These are phyloP conservation scores for Epichloe coenophiala DNA, from an alignment of 2,329 filamentous ascomycete genomes.

Conservation along the genomic window DNA sequence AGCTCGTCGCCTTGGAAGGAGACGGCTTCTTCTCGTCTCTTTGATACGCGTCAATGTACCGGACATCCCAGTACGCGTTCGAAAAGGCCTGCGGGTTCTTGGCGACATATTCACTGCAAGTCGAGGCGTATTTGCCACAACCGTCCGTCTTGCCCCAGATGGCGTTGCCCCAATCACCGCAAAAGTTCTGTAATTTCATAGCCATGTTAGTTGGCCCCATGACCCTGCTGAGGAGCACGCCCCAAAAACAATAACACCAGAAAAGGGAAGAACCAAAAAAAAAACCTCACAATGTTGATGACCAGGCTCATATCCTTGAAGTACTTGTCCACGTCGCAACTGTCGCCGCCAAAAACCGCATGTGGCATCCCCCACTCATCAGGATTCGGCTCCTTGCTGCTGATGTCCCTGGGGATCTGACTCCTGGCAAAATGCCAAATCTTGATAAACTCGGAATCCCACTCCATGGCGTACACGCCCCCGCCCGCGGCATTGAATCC, in stretches of 20 bases:
- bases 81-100: slow-evolving; percentile 29
- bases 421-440: slow-evolving; percentile 66
- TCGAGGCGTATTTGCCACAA: slow-evolving; percentile 27
- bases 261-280: not conserved
- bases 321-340: slow-evolving; percentile 51
- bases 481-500: slow-evolving; percentile 53
- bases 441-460: slow-evolving; percentile 53
- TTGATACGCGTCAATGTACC: slow-evolving; percentile 36
- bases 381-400: slow-evolving; percentile 45
- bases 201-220: not conserved
- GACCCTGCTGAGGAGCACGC: not conserved
- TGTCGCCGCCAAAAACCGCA: slow-evolving; percentile 50
- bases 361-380: slow-evolving; percentile 55
- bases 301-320: slow-evolving; percentile 61
- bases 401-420: slow-evolving; percentile 52
- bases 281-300: slow-evolving; percentile 47
- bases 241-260: not conserved
- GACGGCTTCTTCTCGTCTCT: slow-evolving; percentile 2
- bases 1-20: not conserved
- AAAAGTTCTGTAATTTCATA: slow-evolving; percentile 43
- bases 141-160: slow-evolving; percentile 27
- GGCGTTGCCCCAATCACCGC: slow-evolving; percentile 56
- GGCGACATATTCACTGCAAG: slow-evolving; percentile 33
- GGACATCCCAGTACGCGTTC: slow-evolving; percentile 38
- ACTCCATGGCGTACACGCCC: slow-evolving; percentile 59